phyloP scores from a whole-genome alignment of 768 basidiomycete genomes.

The Cyclocybe cylindracea region DNA sequence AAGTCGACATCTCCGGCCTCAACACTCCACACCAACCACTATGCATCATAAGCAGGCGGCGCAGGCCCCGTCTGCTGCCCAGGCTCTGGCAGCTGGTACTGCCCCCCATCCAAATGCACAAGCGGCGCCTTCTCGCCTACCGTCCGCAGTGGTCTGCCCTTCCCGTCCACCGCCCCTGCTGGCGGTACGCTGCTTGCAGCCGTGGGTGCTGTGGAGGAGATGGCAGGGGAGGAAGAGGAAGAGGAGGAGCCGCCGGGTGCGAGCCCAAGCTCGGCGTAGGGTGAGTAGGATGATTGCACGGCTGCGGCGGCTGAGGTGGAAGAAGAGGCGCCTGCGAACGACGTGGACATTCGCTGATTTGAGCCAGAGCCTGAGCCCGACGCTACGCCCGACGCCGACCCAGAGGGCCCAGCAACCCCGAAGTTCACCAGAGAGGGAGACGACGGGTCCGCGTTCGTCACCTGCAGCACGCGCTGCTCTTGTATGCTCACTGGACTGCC shows the following conservation, averaged over 20 bases:
- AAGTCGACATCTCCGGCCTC: no score
- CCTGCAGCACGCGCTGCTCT: conserved; percentile 39
- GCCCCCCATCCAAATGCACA: conserved; percentile 41
- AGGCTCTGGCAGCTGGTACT: conserved; percentile 25
- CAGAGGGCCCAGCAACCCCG: no score
- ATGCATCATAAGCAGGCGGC: conserved; percentile 25
- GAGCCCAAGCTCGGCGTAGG: no score
- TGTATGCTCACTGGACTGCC: conserved; percentile 45
- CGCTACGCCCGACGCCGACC: no score
- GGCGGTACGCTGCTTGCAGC: conserved; percentile 1
- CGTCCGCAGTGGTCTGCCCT: conserved; percentile 27
- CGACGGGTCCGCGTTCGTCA: conserved; percentile 39
- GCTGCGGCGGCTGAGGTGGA: no score
- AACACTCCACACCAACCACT: not conserved
- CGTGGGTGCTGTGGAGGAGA: no score
- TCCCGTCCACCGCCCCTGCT: conserved; percentile 23
- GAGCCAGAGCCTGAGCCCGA: no score
- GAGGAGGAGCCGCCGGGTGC: no score
- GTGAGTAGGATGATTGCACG: no score
- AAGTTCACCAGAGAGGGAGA: conserved; percentile 11
- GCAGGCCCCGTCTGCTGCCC: conserved; percentile 16
- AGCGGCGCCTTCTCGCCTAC: conserved; percentile 32
- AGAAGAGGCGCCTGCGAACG: no score
- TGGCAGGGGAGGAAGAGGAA: no score
- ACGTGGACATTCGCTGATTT: no score